Base-by-base conservation (phyloP, 768 basidiomycete genomes). In the Pleurotus citrinopileatus region DNA sequence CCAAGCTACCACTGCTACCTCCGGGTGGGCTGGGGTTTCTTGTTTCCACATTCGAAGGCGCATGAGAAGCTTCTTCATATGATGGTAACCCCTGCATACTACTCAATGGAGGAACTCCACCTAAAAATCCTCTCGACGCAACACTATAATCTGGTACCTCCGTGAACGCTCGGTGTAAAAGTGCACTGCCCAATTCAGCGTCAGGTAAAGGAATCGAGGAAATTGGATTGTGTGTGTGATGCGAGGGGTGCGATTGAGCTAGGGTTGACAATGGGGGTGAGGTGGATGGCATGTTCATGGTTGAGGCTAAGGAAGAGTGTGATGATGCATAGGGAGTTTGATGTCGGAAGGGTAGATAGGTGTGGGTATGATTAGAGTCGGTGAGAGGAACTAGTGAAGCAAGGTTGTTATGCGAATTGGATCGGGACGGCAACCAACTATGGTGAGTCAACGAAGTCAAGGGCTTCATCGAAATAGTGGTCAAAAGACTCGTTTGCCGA, bases 111-210 rank as follows among this genome's bases (percentile, higher is more conserved):
- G 89, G 85, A n/a, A 95, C 86, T 4, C 94, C 94, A 5, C 94
- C 94, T 23, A 95, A 77, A 69, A 95, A 96, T 4, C 94, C 94
- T 12, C 88, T 75, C 57, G 87, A 83, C 2, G 95, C 92, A 42
- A 91, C 78, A 17, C 79, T 79, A 67, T 98, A 98, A 59, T 90
- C 84, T 1, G 96, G 96, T 15, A 97, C 90, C 73, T 79, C 83
- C 59, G 80, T 89, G 61, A 82, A 86, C 43, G 83, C 81, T 19
- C 84, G 77, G 58, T 82, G 82, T 55, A 87, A 71, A 58, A 82
- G 58, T 58, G 67, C 63, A 13, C 65, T 65, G 1, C 63, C 67
- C 10, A 58, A 36, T 50, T 45, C 42, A 23, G 20, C 44, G 45
- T 38, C 36, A 53, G 34, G 59, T 15, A 51, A 63, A 37, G 51